Evolutionary conservation across 345 rosid species (phyloP), one percentile per base, ranked within the genome.

Genomic region (Eutrema yunnanense): DNA sequence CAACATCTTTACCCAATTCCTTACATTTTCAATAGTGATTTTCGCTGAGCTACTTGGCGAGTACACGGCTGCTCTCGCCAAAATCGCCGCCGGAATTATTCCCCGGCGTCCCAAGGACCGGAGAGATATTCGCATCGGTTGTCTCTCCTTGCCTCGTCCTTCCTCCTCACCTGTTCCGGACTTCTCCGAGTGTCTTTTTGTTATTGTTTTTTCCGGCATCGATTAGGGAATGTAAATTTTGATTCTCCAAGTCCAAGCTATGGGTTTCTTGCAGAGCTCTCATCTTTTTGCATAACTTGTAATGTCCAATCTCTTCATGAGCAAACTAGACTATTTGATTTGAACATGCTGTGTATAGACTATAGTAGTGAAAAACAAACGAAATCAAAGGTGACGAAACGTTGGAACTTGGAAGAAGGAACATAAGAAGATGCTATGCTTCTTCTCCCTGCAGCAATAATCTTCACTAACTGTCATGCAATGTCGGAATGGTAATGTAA

Each of bases 21-120:
- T 19, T 19, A 19, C 19, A 19, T n/a, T n/a, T 32, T 69, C 67
- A 41, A 73, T 76, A 77, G 67, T 80, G 49, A 67, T 50, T 3
- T 67, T 80, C 80, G 87, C 84, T 58, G 86, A 81, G 83, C 75
- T 86, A 27, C 36, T 86, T 76, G 77, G 60, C 69, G 84, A 75
- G 14, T 85, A 78, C 79, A 72, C 82, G 57, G 52, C 9, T 74
- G 85, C 80, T 26, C 60, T 85, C 65, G 70, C 84, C 4, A 81
- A 74, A 68, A 22, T 76, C 29, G 73, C 80, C 13, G 71, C 75
- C 75, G 40, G 44, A 12, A 65, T 79, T 29, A 19, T 82, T 34
- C 79, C 71, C 1, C 73, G 26, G 5, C 62, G 54, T 51, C 6
- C 46, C 2, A 0, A 11, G 54, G 53, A 52, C n/a, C 16, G 7